A percentile compares a stretch with the other conserved stretches of the same genome.
These are phyloP conservation scores for Naganishia albida DNA, from an alignment of 1,284 basidiomycete species.

Conservation along the genomic window DNA sequence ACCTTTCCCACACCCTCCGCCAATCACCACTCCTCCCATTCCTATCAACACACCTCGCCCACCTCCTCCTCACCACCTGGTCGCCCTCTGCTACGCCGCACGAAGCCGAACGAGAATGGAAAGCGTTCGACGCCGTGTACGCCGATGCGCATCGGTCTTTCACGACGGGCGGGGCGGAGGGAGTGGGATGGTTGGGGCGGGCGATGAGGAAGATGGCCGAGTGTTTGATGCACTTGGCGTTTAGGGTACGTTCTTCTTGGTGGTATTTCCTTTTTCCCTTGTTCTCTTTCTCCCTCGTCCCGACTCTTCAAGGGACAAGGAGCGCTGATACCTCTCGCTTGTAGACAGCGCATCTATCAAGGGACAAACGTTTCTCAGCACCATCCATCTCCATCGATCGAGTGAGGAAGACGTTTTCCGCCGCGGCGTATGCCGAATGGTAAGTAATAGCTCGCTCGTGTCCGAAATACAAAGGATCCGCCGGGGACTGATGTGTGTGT, in stretches of 20 bases:
- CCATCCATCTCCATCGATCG: conserved; percentile 28
- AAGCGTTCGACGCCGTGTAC: conserved; percentile 31
- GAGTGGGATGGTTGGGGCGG: conserved; percentile 26
- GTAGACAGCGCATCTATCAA: conserved; percentile 30
- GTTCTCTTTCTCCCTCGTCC: background rate
- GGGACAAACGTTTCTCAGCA: conserved; percentile 28
- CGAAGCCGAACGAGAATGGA: conserved; percentile 33
- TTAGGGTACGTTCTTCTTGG: conserved; percentile 25
- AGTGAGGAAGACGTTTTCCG: conserved; percentile 28
- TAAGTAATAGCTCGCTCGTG: background rate
- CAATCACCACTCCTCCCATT: conserved; percentile 10
- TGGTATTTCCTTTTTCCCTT: too few species aligned
- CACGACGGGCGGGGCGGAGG: conserved; percentile 14
- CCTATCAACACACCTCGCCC: conserved; percentile 3
- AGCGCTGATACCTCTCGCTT: background rate
- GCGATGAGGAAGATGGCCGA: conserved; percentile 34
- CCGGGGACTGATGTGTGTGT: too few species aligned
- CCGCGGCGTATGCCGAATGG: conserved; percentile 29
- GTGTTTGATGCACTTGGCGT: conserved; percentile 33
- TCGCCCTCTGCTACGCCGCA: conserved; percentile 13
- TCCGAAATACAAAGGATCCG: too few species aligned
- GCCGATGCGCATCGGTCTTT: conserved; percentile 30
- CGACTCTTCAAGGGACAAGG: background rate
- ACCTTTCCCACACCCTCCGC: conserved; percentile 10
- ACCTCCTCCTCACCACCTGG: conserved; percentile 19